Evolutionary conservation across 208 protist species (phyloP).

Genomic region (Trypanosoma rangeli): DNA sequence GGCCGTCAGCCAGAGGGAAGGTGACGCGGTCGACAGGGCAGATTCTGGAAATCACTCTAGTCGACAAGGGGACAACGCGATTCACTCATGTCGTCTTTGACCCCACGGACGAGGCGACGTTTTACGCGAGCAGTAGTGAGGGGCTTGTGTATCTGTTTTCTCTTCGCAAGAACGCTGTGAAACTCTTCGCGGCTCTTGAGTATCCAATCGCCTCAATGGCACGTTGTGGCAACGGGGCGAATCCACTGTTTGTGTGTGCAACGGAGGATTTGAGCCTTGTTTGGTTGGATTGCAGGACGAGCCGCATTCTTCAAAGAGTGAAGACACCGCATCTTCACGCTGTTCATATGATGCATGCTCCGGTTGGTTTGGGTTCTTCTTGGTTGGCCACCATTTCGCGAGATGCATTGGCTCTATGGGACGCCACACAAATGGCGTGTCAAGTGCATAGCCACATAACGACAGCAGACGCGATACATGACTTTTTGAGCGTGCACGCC

Average conservation of each 20-base stretch:
- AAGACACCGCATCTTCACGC: slow-evolving; percentile 18
- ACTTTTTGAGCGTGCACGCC: slow-evolving; percentile 23
- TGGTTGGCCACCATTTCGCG: slow-evolving; percentile 21
- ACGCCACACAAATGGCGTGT: slow-evolving; percentile 21
- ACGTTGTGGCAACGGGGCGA: neutral
- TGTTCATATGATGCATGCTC: slow-evolving; percentile 11
- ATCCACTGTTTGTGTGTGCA: slow-evolving; percentile 23
- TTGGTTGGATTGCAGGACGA: slow-evolving; percentile 28
- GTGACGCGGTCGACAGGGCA: slow-evolving; percentile 14
- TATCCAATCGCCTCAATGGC: slow-evolving; percentile 20
- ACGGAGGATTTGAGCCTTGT: slow-evolving; percentile 17
- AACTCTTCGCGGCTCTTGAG: slow-evolving; percentile 22
- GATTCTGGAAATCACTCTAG: slow-evolving; percentile 19
- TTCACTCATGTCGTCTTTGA: slow-evolving; percentile 30
- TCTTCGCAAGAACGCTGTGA: slow-evolving; percentile 23
- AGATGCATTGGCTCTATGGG: slow-evolving; percentile 28
- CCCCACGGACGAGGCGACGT: slow-evolving; percentile 15
- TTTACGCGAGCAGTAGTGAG: slow-evolving; percentile 25
- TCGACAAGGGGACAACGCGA: neutral
- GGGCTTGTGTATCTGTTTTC: slow-evolving; percentile 21
- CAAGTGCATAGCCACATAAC: slow-evolving; percentile 15
- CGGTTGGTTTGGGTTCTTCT: neutral
- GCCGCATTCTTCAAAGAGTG: slow-evolving; percentile 17
- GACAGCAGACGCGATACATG: neutral
- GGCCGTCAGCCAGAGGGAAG: neutral